Evolutionary conservation across 768 basidiomycete species (phyloP).

Genomic region (Collybia mongolica): DNA sequence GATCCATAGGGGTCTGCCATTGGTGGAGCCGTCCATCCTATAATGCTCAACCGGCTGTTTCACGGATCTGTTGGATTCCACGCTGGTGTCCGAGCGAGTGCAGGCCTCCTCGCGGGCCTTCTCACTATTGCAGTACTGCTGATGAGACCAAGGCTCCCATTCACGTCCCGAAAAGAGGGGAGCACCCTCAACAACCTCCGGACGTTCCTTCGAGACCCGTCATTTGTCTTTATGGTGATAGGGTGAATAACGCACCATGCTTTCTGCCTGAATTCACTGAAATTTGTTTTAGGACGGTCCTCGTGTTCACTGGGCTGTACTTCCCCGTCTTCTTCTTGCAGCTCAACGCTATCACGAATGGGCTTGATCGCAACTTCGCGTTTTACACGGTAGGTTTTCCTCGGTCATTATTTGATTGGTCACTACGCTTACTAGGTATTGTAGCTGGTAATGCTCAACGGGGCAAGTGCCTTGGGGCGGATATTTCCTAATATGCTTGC

Average conservation of each 20-base stretch:
- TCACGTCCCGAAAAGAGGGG: slow-evolving; percentile 28
- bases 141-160: slow-evolving; percentile 40
- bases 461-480: slow-evolving; percentile 37
- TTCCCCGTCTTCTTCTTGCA: slow-evolving; percentile 60
- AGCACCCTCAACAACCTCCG: slow-evolving; percentile 25
- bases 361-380: slow-evolving; percentile 43
- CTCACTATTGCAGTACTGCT: slow-evolving; percentile 26
- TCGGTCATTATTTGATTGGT: slow-evolving; percentile 14
- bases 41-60: slow-evolving; percentile 58
- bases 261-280: neutral
- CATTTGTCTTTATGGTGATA: slow-evolving; percentile 41
- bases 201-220: slow-evolving; percentile 39
- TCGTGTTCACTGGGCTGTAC: slow-evolving; percentile 38
- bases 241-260: slow-evolving; percentile 24
- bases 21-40: slow-evolving; percentile 61
- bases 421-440: slow-evolving; percentile 21
- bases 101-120: slow-evolving; percentile 28
- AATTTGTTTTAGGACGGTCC: slow-evolving; percentile 24
- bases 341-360: slow-evolving; percentile 47
- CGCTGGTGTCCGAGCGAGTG: slow-evolving; percentile 40
- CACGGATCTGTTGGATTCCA: slow-evolving; percentile 49
- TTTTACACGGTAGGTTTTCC: slow-evolving; percentile 48
- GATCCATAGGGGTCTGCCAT: slow-evolving; percentile 44
- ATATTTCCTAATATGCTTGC: slow-evolving; percentile 32
- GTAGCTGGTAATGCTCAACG: slow-evolving; percentile 54